Evolutionary conservation across 2,329 filamentous ascomycete species (phyloP), one percentile per base, ranked within the genome.

Genomic region (Colletotrichum filicis): DNA sequence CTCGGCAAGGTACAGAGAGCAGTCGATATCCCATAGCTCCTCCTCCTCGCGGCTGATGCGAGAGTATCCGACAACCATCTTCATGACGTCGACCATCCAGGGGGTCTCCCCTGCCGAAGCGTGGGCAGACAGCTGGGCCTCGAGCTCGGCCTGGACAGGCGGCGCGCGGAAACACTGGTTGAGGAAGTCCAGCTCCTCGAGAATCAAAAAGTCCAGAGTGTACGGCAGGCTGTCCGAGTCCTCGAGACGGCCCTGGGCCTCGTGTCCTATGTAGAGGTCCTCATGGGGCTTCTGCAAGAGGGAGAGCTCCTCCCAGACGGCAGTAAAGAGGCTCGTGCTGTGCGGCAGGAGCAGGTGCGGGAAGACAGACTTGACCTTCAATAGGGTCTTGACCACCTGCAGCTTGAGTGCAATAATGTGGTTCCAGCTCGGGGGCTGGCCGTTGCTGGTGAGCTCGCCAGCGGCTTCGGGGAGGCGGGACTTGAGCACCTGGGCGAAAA

Each of bases 131-230:
- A 98, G 86, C 83, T 97, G 93, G 59, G 91, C 89, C 76, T 96
- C 92, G n/a, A 99, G 90, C 82, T 98, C 94, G 75, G 94, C 92
- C 76, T 95, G 94, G 2, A 99, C 95, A 0, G 95, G 94, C 4
- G 94, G 92, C 7, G 96, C 96, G 75, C 94, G 92, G 75, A 99
- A 89, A 81, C 95, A 95, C 71, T 95, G 92, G 83, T 98, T 97
- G 80, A 99, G 90, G 79, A 98, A 95, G 82, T 99, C 97, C 28
- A 99, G 87, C 82, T 98, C 95, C 82, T 99, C 97, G 8, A 98
- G 86, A 4, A 98, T 92, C 64, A 99, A 88, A 79, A 97, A 97
- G 82, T 99, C 97, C 28, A 99, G 87, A 1, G 95, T 98, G 82
- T 97, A 98, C 0, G 96, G 95, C n/a, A 99, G 87, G 55, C 92